A percentile compares a stretch with the other conserved stretches of the same genome.
These are phyloP conservation scores for Leccinellum rugosiceps DNA, from an alignment of 768 basidiomycete genomes.

Conservation along the genomic window DNA sequence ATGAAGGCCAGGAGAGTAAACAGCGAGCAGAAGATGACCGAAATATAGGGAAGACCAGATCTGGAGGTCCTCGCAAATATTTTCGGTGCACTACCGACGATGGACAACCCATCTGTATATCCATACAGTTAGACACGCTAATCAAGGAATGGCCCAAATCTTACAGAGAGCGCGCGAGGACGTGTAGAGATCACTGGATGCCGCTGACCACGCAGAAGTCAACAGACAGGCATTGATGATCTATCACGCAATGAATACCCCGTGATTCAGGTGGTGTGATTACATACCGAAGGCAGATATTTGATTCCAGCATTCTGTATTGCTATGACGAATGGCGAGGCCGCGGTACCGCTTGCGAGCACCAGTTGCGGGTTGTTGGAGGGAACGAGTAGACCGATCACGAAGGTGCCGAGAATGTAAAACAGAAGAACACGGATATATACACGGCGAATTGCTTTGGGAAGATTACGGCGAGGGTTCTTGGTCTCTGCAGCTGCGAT, in stretches of 20 bases:
- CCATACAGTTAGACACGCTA: background rate
- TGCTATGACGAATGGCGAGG: conserved; percentile 91
- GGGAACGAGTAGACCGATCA: conserved; percentile 84
- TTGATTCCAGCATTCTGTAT: conserved; percentile 85
- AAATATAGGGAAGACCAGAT: conserved; percentile 72
- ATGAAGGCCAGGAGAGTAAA: conserved; percentile 81
- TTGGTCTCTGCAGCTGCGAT: conserved; percentile 89
- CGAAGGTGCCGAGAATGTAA: conserved; percentile 60
- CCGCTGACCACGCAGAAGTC: conserved; percentile 91
- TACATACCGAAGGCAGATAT: conserved; percentile 66
- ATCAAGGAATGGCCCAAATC: conserved; percentile 22
- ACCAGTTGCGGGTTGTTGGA: conserved; percentile 57
- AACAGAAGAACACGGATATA: conserved; percentile 82
- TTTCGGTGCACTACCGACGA: conserved; percentile 76
- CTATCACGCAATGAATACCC: conserved; percentile 30
- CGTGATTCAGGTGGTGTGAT: conserved; percentile 14
- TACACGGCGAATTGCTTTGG: conserved; percentile 54
- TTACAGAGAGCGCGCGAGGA: conserved; percentile 81
- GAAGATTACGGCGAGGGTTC: conserved; percentile 73
- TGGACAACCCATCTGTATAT: conserved; percentile 69
- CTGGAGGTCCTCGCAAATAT: conserved; percentile 69
- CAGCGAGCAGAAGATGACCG: conserved; percentile 62
- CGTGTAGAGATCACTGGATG: conserved; percentile 85
- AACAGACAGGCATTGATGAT: conserved; percentile 81
- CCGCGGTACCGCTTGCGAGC: conserved; percentile 53